These are phyloP conservation scores for Ettlia oleoabundans DNA, from an alignment of 139 green algal genomes.

Conservation along the genomic window DNA sequence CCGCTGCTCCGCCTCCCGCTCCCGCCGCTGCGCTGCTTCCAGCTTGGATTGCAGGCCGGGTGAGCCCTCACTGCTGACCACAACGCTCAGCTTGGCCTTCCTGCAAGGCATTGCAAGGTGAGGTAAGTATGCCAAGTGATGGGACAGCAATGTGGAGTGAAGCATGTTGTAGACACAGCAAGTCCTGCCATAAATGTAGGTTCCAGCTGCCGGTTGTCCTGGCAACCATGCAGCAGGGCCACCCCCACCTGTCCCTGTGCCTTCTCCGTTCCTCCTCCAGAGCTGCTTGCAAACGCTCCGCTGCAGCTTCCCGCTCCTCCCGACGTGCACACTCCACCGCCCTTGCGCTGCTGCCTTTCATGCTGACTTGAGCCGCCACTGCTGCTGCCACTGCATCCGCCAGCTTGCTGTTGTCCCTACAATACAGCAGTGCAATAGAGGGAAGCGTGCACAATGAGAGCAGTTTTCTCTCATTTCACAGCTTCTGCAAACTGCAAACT, in stretches of 20 bases:
- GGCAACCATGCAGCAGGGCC: background rate
- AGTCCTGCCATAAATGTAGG: no score
- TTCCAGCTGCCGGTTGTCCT: no score
- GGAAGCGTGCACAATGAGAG: background rate
- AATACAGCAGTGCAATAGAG: background rate
- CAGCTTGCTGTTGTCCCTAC: slow-evolving; percentile 28
- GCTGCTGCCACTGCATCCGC: background rate
- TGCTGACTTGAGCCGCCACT: background rate
- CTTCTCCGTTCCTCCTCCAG: background rate
- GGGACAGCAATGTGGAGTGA: background rate
- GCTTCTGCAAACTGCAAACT: no score
- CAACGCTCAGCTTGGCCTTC: background rate
- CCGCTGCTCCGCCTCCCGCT: slow-evolving; percentile 1
- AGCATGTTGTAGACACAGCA: background rate
- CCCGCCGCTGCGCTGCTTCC: background rate
- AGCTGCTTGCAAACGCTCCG: background rate
- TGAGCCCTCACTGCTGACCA: background rate
- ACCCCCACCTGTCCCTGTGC: slow-evolving; percentile 3
- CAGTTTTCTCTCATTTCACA: background rate
- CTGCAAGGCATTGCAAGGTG: background rate
- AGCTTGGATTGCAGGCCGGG: background rate
- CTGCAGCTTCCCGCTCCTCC: slow-evolving; percentile 12
- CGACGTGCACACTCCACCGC: background rate
- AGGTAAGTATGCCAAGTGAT: background rate
- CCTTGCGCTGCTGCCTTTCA: background rate